Percentiles rank a stretch among this genome's conserved stretches.
Conservation (phyloP, 2,329 filamentous ascomycete species). For the Colletotrichum kahawae region DNA sequence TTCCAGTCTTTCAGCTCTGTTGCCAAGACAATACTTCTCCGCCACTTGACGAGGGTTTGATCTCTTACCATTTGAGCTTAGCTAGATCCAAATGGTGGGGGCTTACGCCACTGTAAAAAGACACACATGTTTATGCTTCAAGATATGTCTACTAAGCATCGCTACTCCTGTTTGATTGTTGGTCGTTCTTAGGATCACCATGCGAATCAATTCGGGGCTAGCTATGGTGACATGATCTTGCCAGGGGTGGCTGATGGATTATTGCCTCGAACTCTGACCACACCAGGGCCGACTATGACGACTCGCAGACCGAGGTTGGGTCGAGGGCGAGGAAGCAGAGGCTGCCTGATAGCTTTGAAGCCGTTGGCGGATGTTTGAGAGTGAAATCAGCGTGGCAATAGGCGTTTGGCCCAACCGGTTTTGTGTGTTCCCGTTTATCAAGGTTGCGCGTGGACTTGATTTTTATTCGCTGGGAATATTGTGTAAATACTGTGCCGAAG, state of each 20-base stretch:
- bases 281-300: neutral
- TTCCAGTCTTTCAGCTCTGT: neutral
- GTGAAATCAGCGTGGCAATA: neutral
- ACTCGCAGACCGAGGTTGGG: neutral
- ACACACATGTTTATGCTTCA: neutral
- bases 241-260: neutral
- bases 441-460: neutral
- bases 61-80: neutral
- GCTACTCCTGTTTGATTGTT: neutral
- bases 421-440: accelerated
- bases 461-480: neutral
- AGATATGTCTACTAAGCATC: neutral
- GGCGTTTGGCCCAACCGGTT: neutral
- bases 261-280: neutral
- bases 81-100: neutral
- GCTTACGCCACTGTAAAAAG: neutral
- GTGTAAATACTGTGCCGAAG: neutral
- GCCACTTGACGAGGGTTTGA: neutral
- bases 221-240: neutral
- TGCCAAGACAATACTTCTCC: neutral
- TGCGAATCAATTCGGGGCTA: neutral
- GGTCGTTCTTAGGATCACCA: neutral
- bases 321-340: neutral
- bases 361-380: neutral
- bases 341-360: accelerated